Evolutionary conservation across 192 early-diverging fungal genomes (phyloP).

Genomic region (Chytriomyces sp.): DNA sequence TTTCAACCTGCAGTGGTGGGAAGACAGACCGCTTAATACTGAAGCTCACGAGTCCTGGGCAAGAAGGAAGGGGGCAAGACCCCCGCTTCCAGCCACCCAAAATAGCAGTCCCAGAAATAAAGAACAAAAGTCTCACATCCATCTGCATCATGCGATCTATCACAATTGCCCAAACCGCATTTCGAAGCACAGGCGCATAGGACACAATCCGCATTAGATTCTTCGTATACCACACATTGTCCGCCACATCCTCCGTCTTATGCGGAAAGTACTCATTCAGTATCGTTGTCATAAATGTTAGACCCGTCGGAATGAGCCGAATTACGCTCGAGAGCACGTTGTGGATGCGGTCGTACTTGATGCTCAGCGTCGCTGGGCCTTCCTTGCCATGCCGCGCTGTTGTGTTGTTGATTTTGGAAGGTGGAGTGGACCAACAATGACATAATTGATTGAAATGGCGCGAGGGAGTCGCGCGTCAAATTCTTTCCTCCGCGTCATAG

Average conservation of each 20-base stretch:
- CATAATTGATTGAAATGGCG: neutral
- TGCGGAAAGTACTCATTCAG: constrained; percentile 74
- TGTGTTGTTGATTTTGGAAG: neutral
- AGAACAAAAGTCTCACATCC: constrained; percentile 81
- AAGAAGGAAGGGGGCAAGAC: no score
- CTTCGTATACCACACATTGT: constrained; percentile 69
- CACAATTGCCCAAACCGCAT: constrained; percentile 71
- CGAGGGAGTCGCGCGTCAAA: no score
- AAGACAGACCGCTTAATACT: no score
- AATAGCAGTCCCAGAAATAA: no score
- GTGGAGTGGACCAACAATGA: neutral
- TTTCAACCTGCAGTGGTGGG: constrained; percentile 64
- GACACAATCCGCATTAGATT: constrained; percentile 74
- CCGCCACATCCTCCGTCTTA: constrained; percentile 60
- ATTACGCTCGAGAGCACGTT: constrained; percentile 63
- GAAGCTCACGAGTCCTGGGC: neutral
- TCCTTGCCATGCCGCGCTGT: constrained; percentile 22
- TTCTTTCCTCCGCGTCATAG: no score
- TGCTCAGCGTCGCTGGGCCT: constrained; percentile 3
- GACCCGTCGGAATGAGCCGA: constrained; percentile 69
- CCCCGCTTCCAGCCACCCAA: no score
- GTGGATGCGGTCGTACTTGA: constrained; percentile 63
- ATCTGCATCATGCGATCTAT: constrained; percentile 86
- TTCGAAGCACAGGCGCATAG: constrained; percentile 74
- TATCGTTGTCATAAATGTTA: constrained; percentile 62